Evolutionary conservation across 2,329 filamentous ascomycete species (phyloP).

Genomic region (Aureobasidium sp.): DNA sequence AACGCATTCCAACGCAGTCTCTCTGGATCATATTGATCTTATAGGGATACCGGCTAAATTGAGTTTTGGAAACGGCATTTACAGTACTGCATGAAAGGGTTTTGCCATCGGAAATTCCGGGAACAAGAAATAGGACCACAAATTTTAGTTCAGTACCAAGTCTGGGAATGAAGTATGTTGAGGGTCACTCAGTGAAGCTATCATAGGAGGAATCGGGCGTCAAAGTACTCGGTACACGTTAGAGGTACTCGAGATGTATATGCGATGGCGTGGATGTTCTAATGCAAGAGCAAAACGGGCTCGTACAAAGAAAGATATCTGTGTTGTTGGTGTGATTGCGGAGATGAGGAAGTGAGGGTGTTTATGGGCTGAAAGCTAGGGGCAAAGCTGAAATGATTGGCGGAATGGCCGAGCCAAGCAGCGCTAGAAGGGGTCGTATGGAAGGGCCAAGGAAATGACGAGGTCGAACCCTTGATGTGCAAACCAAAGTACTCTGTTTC

Average conservation of each 20-base stretch:
- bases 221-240: neutral
- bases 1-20: neutral
- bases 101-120: neutral
- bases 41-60: too few species aligned
- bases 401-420: neutral
- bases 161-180: neutral
- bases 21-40: neutral
- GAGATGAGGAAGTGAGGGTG: neutral
- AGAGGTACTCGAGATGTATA: neutral
- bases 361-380: neutral
- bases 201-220: too few species aligned
- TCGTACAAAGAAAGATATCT: neutral
- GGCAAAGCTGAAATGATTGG: neutral
- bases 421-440: neutral
- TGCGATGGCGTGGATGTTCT: neutral
- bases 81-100: neutral
- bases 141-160: constrained; percentile 1
- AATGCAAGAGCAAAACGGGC: neutral
- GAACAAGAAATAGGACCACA: neutral
- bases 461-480: neutral
- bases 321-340: neutral
- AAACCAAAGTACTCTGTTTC: neutral
- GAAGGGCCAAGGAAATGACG: neutral
- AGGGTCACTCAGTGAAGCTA: too few species aligned
- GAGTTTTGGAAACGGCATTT: neutral